A percentile compares a stretch with the other conserved stretches of the same genome.
phyloP scores from a whole-genome alignment of 805 yeast species.

The Spathaspora boniae region DNA sequence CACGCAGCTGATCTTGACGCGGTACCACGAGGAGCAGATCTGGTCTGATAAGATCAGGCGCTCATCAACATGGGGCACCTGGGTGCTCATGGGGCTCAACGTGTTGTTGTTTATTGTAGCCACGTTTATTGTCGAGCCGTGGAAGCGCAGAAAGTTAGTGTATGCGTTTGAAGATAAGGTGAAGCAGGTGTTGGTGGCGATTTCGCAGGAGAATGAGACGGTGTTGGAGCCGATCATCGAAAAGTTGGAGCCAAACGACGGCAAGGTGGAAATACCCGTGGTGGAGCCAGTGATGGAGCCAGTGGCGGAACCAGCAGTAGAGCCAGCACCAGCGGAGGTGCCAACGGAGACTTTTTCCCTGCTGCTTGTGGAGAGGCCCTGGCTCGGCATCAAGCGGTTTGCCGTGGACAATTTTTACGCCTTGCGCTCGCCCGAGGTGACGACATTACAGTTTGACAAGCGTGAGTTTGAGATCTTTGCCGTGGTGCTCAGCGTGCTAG shows the following conservation, averaged over 20 bases:
- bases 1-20: constrained; percentile 72
- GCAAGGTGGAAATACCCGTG: not conserved
- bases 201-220: constrained; percentile 10
- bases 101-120: constrained; percentile 73
- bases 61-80: constrained; percentile 96
- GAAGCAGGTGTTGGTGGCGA: constrained; percentile 31
- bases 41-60: constrained; percentile 97
- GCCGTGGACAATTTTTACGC: constrained; percentile 15
- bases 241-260: constrained; percentile 4
- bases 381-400: constrained; percentile 15
- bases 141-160: constrained; percentile 82
- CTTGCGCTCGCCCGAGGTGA: constrained; percentile 12
- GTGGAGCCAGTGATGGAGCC: constrained; percentile 1
- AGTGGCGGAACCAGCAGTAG: too few relatives aligned
- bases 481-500: constrained; percentile 12
- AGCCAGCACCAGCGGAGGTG: not conserved
- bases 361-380: constrained; percentile 8
- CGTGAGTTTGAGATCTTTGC: constrained; percentile 19
- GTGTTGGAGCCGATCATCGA: constrained; percentile 19
- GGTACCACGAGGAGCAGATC: constrained; percentile 95
- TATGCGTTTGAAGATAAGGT: constrained; percentile 82
- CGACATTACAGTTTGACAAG: constrained; percentile 18
- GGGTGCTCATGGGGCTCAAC: constrained; percentile 84
- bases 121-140: constrained; percentile 88
- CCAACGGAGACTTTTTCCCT: not conserved